phyloP scores from a whole-genome alignment of 352 stramenopile species.

The Globisporangium spiculum region DNA sequence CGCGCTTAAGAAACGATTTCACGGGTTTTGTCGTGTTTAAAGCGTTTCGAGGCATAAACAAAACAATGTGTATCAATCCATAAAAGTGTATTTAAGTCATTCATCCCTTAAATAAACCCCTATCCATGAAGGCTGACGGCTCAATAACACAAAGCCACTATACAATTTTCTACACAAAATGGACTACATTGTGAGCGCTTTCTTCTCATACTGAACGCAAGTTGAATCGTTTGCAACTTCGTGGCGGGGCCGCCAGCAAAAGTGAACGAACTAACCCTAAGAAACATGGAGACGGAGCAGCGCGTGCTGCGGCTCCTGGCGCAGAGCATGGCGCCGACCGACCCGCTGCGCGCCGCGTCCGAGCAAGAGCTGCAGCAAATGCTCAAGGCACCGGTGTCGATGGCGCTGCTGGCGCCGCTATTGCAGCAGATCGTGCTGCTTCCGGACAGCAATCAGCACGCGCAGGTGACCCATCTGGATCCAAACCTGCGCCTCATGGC shows the following conservation, averaged over 20 bases:
- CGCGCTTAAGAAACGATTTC: too few relatives aligned
- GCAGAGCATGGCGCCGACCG: slow-evolving; percentile 35
- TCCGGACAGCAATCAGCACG: slow-evolving; percentile 30
- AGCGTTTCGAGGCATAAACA: too few relatives aligned
- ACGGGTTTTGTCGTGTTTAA: too few relatives aligned
- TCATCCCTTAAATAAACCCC: neutral
- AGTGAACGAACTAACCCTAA: slow-evolving; percentile 5
- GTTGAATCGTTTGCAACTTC: neutral
- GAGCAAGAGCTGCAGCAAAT: slow-evolving; percentile 49
- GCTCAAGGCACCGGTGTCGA: slow-evolving; percentile 7
- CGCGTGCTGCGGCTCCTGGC: slow-evolving; percentile 53
- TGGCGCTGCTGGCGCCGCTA: slow-evolving; percentile 39
- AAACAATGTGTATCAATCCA: too few relatives aligned
- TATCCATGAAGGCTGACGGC: too few relatives aligned
- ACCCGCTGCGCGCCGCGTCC: slow-evolving; percentile 42
- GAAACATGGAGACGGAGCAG: slow-evolving; percentile 16
- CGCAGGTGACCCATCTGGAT: slow-evolving; percentile 29
- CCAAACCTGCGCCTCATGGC: slow-evolving; percentile 57
- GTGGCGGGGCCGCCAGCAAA: slow-evolving; percentile 3
- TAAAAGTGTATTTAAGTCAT: neutral
- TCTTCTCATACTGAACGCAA: neutral
- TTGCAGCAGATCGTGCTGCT: slow-evolving; percentile 46
- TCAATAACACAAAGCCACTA: too few relatives aligned
- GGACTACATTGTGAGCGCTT: neutral
- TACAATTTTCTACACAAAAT: neutral